Evolutionary conservation across 768 basidiomycete species (phyloP), one percentile per base, ranked within the genome.

Genomic region (Lentinus brumalis): DNA sequence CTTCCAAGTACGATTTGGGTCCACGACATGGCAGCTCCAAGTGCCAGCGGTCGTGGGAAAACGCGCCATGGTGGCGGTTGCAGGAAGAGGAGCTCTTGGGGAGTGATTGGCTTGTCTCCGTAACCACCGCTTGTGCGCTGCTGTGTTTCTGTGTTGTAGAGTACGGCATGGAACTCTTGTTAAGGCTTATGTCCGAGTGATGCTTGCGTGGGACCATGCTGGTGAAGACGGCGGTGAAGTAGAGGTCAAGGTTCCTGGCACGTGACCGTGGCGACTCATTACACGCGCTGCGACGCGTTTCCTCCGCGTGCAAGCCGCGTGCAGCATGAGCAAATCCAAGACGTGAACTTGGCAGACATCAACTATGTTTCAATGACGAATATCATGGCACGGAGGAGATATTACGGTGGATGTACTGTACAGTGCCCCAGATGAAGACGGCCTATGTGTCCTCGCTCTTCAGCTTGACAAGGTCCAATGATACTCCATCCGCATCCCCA

Each of bases 191-290:
- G 35, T 35, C 35, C 35, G 35, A 35, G 35, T 35, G 35, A 35
- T 35, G 35, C 35, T 35, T 11, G 35, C 35, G 35, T 35, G 11
- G 6, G 11, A 35, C 35, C 35, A 35, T 11, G 35, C 11, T 35
- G 21, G 21, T 26, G 35, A 35, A 35, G 35, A 11, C 6, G 7
- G 11, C 35, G 35, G 7, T 35, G 35, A 35, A 35, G 14, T 5
- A 30, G 26, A 29, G 6, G 21, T 10, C 29, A 26, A 26, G 14
- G 21, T 8, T 11, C 46, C 30, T 26, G 6, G 26, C 53, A 55
- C 53, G 53, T 55, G 53, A 55, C 44, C 53, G 53, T 46, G 53
- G 53, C 42, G 53, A 44, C 26, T 53, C 52, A 53, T 53, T 41
- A 41, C n/a, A 40, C 51, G 38, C 32, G 32, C 6, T 32, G 18